Evolutionary conservation across 2,329 filamentous ascomycete species (phyloP), one percentile per base, ranked within the genome.

Genomic region (Scedosporium minutisporum): DNA sequence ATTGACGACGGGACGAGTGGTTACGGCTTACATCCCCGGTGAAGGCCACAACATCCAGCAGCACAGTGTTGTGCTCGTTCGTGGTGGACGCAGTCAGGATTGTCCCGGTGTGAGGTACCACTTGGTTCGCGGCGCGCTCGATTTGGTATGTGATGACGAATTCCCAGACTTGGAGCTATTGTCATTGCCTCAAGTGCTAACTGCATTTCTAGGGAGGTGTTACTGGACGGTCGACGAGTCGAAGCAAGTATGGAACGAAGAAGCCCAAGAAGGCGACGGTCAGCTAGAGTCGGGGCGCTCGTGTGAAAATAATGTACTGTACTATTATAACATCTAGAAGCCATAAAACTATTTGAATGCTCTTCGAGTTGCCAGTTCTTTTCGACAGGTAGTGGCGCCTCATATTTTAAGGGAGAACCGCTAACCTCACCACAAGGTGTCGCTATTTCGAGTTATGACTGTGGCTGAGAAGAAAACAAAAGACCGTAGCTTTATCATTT

Each of bases 41-140:
- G 93, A 97, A 84, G 93, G 95, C 58, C 95, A 99, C 78, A 99
- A 97, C 76, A 93, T 97, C 67, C 93, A 97, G 82, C 95, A 97
- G 82, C 96, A 99, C 81, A 96, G 90, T 70, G 95, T 99, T 57
- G 95, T 99, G 63, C 81, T 97, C 67, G 93, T 99, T n/a, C 83
- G 95, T 67, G 95, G 95, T 64, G 95, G 95, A 2, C 83, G 95
- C 73, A 87, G 86, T 67, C 95, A 97, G 83, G 95, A 99, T 87
- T 99, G 95, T 79, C 95, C 95, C 65, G 95, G 95, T 87, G 95
- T 99, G 77, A 88, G 93, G 72, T 99, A 99, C 75, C 91, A 96
- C 76, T 79, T 97, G 70, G 90, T 99, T 51, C 82, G 95, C 73
- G 95, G 95, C 38, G 91, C 93, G 21, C 79, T 96, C 76, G 95